A percentile compares a stretch with the other conserved stretches of the same genome.
Conservation (phyloP, 805 yeast genomes). For the Schwanniomyces sp. region DNA sequence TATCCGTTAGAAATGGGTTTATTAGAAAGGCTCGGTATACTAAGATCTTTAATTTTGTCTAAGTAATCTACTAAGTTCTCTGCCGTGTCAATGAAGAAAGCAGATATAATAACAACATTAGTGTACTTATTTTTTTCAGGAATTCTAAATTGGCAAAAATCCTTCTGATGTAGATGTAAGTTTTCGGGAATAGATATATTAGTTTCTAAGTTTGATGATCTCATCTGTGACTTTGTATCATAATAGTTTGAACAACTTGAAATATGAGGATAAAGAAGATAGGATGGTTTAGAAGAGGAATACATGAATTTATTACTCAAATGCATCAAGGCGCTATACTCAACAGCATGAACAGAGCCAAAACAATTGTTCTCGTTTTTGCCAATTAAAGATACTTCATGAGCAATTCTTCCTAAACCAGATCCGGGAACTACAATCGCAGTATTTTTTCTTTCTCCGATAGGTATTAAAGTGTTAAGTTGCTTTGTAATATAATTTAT, state of each 20-base stretch:
- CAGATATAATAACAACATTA: constrained; percentile 58
- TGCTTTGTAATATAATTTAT: constrained; percentile 49
- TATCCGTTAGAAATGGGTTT: constrained; percentile 42
- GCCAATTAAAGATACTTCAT: constrained; percentile 45
- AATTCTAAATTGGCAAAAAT: constrained; percentile 58
- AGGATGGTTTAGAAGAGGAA: constrained; percentile 12
- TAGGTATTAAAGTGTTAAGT: constrained; percentile 32
- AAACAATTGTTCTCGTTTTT: constrained; percentile 23
- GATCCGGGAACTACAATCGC: constrained; percentile 80
- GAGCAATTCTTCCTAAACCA: constrained; percentile 79
- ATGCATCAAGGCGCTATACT: constrained; percentile 75
- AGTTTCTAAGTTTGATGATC: constrained; percentile 36
- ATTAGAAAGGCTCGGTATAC: constrained; percentile 8
- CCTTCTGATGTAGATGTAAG: constrained; percentile 52
- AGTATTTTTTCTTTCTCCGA: constrained; percentile 34
- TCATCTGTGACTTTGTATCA: constrained; percentile 15
- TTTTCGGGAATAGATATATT: constrained; percentile 42
- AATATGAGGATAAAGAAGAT: constrained; percentile 44
- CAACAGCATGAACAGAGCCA: constrained; percentile 66
- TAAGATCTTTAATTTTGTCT: constrained; percentile 48
- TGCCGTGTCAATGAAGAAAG: constrained; percentile 90
- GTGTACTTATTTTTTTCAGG: constrained; percentile 29
- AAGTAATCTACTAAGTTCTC: constrained; percentile 79
- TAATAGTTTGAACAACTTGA: constrained; percentile 48
- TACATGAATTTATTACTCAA: constrained; percentile 63